Base-by-base conservation (phyloP, 441 rosid species). In the Erysimum cheiri region DNA sequence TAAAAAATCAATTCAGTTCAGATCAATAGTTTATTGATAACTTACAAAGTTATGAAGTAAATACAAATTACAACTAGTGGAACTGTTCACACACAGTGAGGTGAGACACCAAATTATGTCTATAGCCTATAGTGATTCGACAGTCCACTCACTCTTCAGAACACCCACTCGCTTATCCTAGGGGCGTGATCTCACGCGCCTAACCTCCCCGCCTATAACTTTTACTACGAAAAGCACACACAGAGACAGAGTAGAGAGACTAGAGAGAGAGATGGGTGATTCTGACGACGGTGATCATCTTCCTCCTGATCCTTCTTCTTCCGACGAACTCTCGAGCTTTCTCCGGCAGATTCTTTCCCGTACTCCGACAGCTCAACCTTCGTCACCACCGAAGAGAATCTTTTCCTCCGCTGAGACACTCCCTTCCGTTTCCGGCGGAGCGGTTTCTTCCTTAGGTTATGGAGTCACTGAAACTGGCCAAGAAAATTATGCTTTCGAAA, bases 321-420 rank as follows among this genome's bases (percentile, higher is more conserved):
- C 73, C 43, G 73, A 74, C 78, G 78, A 74, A 37, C 73, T 74
- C 37, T 74, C 78, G 4, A 68, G 22, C 69, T 35, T 74, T 67
- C 73, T 74, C 36, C 73, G 64, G 14, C 78, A 74, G 52, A 62
- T 74, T 53, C 31, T 74, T 3, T 73, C 77, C 24, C 72, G 48
- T 53, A 1, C 58, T 43, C 69, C 64, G 17, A 40, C 55, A 31
- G 17, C 67, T 40, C 72, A 58, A 7, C 59, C 71, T 44, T 56
- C 29, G 0, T 56, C 70, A 52, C 60, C 77, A 59, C 67, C 62
- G 3, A 40, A 40, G 54, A 72, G 29, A 39, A 39, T 13, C 44
- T 41, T 52, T 24, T 60, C 56, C 43, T 43, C 72, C 8, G 35
- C 10, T 28, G 69, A 67, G 41, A 67, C 43, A 2, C 59, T 52